These are phyloP conservation scores for Sporothrix humicola DNA, from an alignment of 2,329 filamentous ascomycete genomes.

Conservation along the genomic window DNA sequence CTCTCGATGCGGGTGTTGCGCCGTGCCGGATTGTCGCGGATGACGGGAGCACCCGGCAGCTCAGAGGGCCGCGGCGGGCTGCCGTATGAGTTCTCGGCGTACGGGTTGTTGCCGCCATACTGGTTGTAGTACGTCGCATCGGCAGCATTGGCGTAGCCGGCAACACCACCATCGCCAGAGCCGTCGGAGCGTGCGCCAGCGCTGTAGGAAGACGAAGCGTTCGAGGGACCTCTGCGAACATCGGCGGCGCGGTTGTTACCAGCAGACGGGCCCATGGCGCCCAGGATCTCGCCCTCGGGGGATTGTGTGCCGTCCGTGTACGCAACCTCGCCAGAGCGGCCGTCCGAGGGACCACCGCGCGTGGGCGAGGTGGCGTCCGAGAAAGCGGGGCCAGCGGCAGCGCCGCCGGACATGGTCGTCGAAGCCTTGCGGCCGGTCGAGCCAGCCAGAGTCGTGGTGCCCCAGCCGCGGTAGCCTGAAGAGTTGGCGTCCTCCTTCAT, in stretches of 20 bases:
- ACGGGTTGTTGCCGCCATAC: conserved; percentile 63
- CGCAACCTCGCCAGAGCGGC: conserved; percentile 71
- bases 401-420: conserved; percentile 83
- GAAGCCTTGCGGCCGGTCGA: conserved; percentile 82
- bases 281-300: conserved; percentile 81
- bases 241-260: conserved; percentile 68
- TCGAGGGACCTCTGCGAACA: conserved; percentile 87
- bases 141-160: conserved; percentile 51
- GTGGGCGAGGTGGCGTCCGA: conserved; percentile 77
- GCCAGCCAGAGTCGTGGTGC: conserved; percentile 71
- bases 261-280: conserved; percentile 76
- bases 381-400: conserved; percentile 65
- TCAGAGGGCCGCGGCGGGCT: conserved; percentile 49
- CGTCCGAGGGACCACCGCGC: conserved; percentile 67
- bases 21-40: conserved; percentile 88
- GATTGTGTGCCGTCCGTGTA: conserved; percentile 57
- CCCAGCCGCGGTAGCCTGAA: conserved; percentile 93
- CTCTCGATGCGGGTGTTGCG: conserved; percentile 96
- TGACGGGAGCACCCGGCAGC: conserved; percentile 72
- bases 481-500: conserved; percentile 77
- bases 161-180: conserved; percentile 60
- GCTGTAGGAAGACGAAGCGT: conserved; percentile 95
- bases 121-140: conserved; percentile 63
- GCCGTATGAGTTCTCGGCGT: conserved; percentile 52
- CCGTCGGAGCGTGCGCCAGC: conserved; percentile 75